Evolutionary conservation across 2,329 filamentous ascomycete species (phyloP).

Genomic region (Epichloe bromicola): DNA sequence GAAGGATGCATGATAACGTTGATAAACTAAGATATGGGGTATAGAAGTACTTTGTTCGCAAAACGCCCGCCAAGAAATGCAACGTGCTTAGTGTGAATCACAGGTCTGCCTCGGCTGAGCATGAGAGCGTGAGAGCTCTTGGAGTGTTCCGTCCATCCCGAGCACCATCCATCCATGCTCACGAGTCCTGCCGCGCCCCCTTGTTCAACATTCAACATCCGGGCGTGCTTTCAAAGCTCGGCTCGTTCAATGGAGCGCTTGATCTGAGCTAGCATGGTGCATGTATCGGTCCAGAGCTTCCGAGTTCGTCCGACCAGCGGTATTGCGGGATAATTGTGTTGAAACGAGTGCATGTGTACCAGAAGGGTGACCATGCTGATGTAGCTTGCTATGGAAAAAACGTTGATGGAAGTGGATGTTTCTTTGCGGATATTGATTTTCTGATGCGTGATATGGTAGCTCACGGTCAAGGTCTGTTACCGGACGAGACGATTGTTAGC

Average conservation of each 20-base stretch:
- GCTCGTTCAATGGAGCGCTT: conserved; percentile 19
- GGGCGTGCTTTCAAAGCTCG: conserved; percentile 12
- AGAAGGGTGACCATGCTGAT: conserved; percentile 61
- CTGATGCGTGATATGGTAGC: conserved; percentile 66
- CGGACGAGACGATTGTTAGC: background rate
- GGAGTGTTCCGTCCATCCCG: background rate
- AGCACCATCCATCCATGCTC: background rate
- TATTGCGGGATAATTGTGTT: conserved; percentile 47
- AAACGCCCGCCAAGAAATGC: background rate
- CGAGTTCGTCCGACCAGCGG: conserved; percentile 36
- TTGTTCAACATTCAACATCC: too few relatives aligned
- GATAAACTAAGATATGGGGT: background rate
- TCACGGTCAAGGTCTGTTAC: conserved; percentile 51
- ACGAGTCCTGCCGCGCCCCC: too few relatives aligned
- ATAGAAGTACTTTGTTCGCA: background rate
- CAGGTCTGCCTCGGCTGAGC: too few relatives aligned
- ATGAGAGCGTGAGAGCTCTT: background rate
- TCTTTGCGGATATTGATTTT: conserved; percentile 71
- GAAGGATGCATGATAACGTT: background rate
- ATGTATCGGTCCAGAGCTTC: conserved; percentile 22
- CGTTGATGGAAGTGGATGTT: conserved; percentile 62
- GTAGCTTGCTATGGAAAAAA: conserved; percentile 66
- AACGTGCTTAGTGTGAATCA: background rate
- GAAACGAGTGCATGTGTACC: conserved; percentile 50
- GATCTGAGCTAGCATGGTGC: conserved; percentile 15